Base-by-base conservation (phyloP, 257 asterid species). In the Capsicum chinense region DNA sequence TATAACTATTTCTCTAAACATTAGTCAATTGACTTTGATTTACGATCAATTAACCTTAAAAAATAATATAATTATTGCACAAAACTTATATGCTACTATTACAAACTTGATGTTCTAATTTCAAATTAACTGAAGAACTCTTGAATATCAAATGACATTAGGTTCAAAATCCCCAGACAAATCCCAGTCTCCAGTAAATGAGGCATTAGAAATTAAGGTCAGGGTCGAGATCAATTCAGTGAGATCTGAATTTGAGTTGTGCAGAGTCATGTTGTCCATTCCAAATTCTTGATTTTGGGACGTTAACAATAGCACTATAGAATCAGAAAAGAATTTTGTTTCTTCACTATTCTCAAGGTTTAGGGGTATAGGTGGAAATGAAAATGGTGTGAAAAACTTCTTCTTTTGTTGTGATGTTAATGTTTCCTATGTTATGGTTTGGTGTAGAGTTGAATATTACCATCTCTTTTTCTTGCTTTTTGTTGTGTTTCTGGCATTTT, bases 281-380 rank as follows among this genome's bases (percentile, higher is more conserved):
- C 1, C 33, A 26, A 26, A 26, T 26, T 86, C 87, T 16, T 88
- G 68, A 86, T 83, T 59, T 83, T 86, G 87, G 88, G 68, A 16
- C 63, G 88, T 89, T 26, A 88, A 16, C 91, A 89, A 78, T 5
- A 66, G 26, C 15, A 93, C 86, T 0, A 92, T 88, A 19, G 56
- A 81, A 79, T 86, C 83, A 4, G 85, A 14, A 8, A 88, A 87
- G 83, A 86, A 83, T 13, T 71, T 80, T 48, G 67, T 68, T 11
- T 85, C 93, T 35, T 76, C 63, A 1, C 84, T 26, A 17, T 82
- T 86, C 11, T 89, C 92, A 8, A 80, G 73, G 16, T 79, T 90
- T 67, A 73, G 70, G 50, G 90, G 91, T 80, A 90, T 83, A 26
- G 88, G 84, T 50, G 90, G 89, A 80, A 91, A 87, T 58, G 94